A percentile compares a stretch with the other conserved stretches of the same genome.
Evolutionary conservation across 2,329 filamentous ascomycete species (phyloP).

Genomic region (Fusarium scirpi): DNA sequence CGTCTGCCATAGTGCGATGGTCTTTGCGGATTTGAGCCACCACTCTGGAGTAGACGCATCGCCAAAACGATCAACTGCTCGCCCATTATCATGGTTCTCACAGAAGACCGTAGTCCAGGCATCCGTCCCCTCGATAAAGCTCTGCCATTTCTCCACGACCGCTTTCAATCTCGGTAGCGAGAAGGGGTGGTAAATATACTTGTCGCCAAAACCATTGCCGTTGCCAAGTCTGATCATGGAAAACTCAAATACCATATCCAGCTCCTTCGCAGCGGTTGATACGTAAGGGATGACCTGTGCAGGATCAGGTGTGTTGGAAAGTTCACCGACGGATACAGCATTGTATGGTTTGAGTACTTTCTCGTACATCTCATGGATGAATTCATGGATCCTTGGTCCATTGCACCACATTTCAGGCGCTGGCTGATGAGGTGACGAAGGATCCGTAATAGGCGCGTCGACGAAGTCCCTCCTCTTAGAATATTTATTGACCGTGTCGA

Average conservation of each 20-base stretch:
- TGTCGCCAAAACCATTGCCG: constrained; percentile 59
- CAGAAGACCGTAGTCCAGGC: constrained; percentile 71
- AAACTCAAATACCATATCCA: constrained; percentile 73
- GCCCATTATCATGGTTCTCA: constrained; percentile 73
- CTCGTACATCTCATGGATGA: constrained; percentile 68
- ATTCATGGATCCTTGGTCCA: constrained; percentile 73
- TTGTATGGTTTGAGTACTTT: constrained; percentile 66
- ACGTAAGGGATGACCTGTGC: constrained; percentile 67
- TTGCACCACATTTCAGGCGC: constrained; percentile 67
- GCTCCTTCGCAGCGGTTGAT: constrained; percentile 62
- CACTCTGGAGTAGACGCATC: constrained; percentile 57
- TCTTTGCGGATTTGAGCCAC: constrained; percentile 62
- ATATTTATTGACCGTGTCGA: constrained; percentile 77
- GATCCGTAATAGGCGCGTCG: constrained; percentile 62
- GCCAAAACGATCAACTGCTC: constrained; percentile 67
- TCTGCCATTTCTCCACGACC: constrained; percentile 61
- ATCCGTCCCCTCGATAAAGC: constrained; percentile 61
- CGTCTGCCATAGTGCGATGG: constrained; percentile 63
- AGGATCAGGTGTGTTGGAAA: constrained; percentile 66
- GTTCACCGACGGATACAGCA: constrained; percentile 72
- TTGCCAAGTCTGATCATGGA: constrained; percentile 67
- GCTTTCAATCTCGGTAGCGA: constrained; percentile 58
- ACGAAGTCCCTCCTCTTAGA: constrained; percentile 70
- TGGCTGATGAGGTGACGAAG: constrained; percentile 54
- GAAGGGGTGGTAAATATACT: constrained; percentile 64